Base-by-base conservation (phyloP, 805 yeast genomes). In the Blastobotrys terrestris region DNA sequence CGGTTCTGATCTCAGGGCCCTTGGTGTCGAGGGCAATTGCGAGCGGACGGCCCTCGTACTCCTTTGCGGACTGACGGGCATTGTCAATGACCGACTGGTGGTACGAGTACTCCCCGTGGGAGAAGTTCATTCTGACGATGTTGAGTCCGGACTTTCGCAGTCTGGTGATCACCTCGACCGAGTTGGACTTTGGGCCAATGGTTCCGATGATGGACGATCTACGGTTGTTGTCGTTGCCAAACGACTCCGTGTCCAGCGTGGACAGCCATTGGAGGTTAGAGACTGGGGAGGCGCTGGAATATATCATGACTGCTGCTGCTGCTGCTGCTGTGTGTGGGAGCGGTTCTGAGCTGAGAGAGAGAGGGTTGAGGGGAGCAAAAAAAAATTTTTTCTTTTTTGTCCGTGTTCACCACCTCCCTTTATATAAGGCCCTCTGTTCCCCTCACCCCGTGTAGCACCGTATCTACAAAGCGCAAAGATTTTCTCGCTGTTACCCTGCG, bases 1-100 rank as follows among this genome's bases (percentile, higher is more conserved):
- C 99, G 55, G 99, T 92, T 83, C 99, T 88, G 77, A 94, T 94
- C 78, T 94, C 99, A 59, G 99, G 99, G 64, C 99, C 99, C 82
- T 94, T 94, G 73, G 98, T 94, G 74, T 94, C 99, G 66, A 94
- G 83, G 60, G 99, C 99, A 74, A 94, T 91, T 58, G 97, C 98
- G 67, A 94, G 80, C 52, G 98, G 99, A 77, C 98, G 88, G 68
- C 98, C 97, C 61, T 87, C 82, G 74, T 85, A 90, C 53, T 85
- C 72, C 72, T 83, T 84, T 75, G 87, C 97, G 60, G 97, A 90
- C 74, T 89, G 84, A 76, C 95, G 86, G 65, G 97, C 89, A 70
- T 94, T 92, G 81, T 92, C 97, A 72, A 94, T 77, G 66, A 94
- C 99, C 58, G 88, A 77, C 77, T 91, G 97, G 76, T 94, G 99